These are phyloP conservation scores for Hyphodiscus sp. DNA, from an alignment of 2,329 filamentous ascomycete species.

Conservation along the genomic window DNA sequence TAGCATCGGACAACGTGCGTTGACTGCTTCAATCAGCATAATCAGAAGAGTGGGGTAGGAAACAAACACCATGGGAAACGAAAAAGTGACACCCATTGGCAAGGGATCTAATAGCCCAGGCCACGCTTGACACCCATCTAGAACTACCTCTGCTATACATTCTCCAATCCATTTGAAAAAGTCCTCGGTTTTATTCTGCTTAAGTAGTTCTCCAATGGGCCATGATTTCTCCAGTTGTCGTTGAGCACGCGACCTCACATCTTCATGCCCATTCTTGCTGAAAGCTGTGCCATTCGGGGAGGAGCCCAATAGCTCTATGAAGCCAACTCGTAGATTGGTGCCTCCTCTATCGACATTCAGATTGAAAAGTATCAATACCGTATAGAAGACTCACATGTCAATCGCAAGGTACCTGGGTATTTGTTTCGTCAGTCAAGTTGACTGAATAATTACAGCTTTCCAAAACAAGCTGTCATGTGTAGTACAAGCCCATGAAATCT, in stretches of 20 bases:
- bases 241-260: conserved; percentile 15
- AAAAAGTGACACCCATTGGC: conserved; percentile 64
- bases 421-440: conserved; percentile 8
- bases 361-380: background rate
- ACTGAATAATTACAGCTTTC: background rate
- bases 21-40: conserved; percentile 33
- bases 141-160: conserved; percentile 68
- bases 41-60: background rate
- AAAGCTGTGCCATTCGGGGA: conserved; percentile 1
- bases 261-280: background rate
- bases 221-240: conserved; percentile 62
- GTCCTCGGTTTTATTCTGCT: conserved; percentile 66
- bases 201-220: conserved; percentile 68
- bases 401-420: conserved; percentile 50
- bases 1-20: conserved; percentile 54
- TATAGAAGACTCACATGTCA: conserved; percentile 50
- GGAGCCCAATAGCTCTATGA: conserved; percentile 50
- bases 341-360: conserved; percentile 48
- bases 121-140: conserved; percentile 44
- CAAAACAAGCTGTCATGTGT: background rate
- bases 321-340: conserved; percentile 62
- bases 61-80: conserved; percentile 55
- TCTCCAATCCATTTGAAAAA: conserved; percentile 77
- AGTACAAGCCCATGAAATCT: background rate
- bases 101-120: conserved; percentile 37